These are phyloP conservation scores for Solanum okadae DNA, from an alignment of 257 asterid species.

Conservation along the genomic window DNA sequence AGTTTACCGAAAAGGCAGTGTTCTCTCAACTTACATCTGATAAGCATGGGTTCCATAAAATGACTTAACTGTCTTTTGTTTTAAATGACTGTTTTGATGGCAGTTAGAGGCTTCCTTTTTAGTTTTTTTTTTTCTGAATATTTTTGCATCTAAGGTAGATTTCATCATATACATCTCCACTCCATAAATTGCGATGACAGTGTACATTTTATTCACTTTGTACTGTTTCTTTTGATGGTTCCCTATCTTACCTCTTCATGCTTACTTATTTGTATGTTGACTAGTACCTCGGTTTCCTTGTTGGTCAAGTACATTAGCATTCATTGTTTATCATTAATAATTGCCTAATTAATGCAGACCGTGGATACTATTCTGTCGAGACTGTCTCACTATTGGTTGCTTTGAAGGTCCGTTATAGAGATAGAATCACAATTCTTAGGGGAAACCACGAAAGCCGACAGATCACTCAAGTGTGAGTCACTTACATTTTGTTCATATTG, in stretches of 20 bases:
- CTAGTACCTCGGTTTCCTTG: neutral
- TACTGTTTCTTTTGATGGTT: neutral
- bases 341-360: constrained; percentile 56
- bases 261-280: neutral
- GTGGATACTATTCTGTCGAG: constrained; percentile 98
- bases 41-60: neutral
- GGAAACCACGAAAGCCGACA: constrained; percentile 99
- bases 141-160: neutral
- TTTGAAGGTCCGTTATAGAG: constrained; percentile 90
- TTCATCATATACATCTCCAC: neutral
- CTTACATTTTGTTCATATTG: constrained; percentile 6
- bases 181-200: neutral
- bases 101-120: neutral
- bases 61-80: neutral
- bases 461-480: constrained; percentile 92
- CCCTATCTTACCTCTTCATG: neutral
- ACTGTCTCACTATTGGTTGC: constrained; percentile 94
- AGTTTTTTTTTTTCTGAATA: neutral
- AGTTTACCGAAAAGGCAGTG: neutral
- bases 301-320: neutral
- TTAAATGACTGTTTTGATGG: neutral
- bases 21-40: neutral
- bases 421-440: constrained; percentile 87
- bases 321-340: constrained; percentile 1
- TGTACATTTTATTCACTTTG: neutral